These are phyloP conservation scores for Colletotrichum lini DNA, from an alignment of 2,329 filamentous ascomycete species.

Conservation along the genomic window DNA sequence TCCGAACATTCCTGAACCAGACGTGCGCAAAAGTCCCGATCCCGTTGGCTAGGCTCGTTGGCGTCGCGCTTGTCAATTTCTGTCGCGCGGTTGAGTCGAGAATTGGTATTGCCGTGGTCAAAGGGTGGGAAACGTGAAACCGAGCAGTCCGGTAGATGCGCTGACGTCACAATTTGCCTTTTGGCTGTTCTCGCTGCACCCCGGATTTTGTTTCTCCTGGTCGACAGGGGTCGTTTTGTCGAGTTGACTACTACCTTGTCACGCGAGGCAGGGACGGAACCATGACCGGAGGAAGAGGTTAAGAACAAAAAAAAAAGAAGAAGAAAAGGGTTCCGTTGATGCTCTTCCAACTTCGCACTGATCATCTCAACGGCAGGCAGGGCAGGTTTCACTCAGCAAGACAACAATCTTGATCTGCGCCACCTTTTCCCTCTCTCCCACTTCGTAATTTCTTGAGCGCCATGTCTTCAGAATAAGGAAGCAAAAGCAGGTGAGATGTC, in stretches of 20 bases:
- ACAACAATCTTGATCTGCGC: neutral
- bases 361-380: neutral
- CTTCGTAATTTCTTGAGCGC: neutral
- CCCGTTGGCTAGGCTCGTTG: neutral
- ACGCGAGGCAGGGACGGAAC: neutral
- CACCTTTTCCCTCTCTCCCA: neutral
- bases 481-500: neutral
- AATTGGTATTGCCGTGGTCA: neutral
- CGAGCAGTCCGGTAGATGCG: neutral
- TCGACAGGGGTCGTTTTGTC: neutral
- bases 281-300: neutral
- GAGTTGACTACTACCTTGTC: neutral
- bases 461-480: neutral
- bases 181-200: neutral
- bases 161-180: conserved; percentile 14
- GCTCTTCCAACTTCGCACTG: neutral
- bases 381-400: conserved; percentile 13
- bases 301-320: neutral
- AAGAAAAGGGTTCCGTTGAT: neutral
- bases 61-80: neutral
- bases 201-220: neutral
- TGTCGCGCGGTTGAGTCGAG: neutral
- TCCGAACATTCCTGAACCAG: neutral
- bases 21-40: neutral
- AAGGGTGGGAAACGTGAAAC: conserved; percentile 9